Conservation (phyloP, 306 rosid genomes). For the Trifolium subterraneum region DNA sequence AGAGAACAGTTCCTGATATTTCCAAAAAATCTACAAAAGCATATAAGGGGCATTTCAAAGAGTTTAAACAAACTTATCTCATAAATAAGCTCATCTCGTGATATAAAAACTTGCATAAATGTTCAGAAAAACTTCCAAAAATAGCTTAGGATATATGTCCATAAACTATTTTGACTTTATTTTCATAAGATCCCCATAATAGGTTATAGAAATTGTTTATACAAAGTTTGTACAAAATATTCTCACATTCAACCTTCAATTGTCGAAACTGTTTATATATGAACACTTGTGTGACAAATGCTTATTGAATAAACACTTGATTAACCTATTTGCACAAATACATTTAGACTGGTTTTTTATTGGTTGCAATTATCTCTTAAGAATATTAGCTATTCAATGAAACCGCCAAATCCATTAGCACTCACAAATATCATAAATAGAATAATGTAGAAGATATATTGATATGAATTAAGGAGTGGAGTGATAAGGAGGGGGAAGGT, state of each 20-base stretch:
- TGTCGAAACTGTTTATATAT: not conserved
- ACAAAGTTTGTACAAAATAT: not conserved
- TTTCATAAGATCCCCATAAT: not conserved
- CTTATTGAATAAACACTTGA: not conserved
- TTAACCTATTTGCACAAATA: no score
- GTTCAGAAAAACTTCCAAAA: not conserved
- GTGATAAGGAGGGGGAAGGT: no score
- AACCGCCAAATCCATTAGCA: no score
- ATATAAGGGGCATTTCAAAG: not conserved
- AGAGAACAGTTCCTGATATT: slow-evolving; percentile 7
- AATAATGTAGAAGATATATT: slow-evolving; percentile 1
- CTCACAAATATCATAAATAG: not conserved
- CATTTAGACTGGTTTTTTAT: no score
- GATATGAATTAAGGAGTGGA: not conserved
- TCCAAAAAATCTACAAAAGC: slow-evolving; percentile 15
- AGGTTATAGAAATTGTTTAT: not conserved
- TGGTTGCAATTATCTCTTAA: no score
- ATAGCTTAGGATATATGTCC: not conserved
- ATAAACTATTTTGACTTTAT: not conserved
- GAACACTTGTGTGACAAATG: not conserved
- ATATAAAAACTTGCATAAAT: not conserved
- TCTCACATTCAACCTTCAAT: no score
- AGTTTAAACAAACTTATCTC: not conserved
- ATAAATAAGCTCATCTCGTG: not conserved
- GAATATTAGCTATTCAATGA: no score